These are phyloP conservation scores for Naganishia vishniacii DNA, from an alignment of 768 basidiomycete genomes.

Conservation along the genomic window DNA sequence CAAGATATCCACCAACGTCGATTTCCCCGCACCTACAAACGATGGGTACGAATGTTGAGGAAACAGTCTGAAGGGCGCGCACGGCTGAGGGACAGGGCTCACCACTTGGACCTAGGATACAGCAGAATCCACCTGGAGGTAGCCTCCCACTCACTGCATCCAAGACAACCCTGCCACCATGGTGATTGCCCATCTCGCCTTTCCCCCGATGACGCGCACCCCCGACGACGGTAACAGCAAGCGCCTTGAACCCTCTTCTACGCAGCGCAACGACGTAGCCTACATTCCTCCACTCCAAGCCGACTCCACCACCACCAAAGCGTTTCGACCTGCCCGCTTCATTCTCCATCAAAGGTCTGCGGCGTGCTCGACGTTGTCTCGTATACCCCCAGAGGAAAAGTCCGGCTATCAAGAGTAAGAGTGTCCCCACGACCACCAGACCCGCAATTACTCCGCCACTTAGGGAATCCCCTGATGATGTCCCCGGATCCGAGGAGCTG, in stretches of 20 bases:
- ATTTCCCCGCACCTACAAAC: constrained; percentile 70
- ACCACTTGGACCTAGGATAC: constrained; percentile 81
- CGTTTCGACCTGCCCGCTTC: constrained; percentile 48
- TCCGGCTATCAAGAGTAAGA: constrained; percentile 58
- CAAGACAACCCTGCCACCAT: constrained; percentile 60
- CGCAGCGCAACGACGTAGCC: constrained; percentile 56
- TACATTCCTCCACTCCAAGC: constrained; percentile 64
- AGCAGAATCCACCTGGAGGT: constrained; percentile 76
- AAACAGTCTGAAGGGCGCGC: background rate
- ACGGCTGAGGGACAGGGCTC: constrained; percentile 38
- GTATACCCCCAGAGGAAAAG: constrained; percentile 59
- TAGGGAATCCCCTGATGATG: constrained; percentile 53
- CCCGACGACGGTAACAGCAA: too few relatives aligned
- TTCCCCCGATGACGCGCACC: background rate
- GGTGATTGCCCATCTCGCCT: constrained; percentile 4
- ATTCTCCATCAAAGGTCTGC: constrained; percentile 30
- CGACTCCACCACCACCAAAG: constrained; percentile 52
- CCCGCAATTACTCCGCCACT: constrained; percentile 84
- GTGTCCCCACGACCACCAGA: constrained; percentile 69
- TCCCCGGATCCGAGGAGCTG: too few relatives aligned
- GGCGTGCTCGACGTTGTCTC: constrained; percentile 11
- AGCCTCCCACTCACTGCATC: constrained; percentile 66
- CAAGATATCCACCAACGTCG: constrained; percentile 82
- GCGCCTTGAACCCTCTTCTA: too few relatives aligned
- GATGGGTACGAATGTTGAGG: too few relatives aligned